These are phyloP conservation scores for Pythium aristosporum DNA, from an alignment of 352 stramenopile species.

Conservation along the genomic window DNA sequence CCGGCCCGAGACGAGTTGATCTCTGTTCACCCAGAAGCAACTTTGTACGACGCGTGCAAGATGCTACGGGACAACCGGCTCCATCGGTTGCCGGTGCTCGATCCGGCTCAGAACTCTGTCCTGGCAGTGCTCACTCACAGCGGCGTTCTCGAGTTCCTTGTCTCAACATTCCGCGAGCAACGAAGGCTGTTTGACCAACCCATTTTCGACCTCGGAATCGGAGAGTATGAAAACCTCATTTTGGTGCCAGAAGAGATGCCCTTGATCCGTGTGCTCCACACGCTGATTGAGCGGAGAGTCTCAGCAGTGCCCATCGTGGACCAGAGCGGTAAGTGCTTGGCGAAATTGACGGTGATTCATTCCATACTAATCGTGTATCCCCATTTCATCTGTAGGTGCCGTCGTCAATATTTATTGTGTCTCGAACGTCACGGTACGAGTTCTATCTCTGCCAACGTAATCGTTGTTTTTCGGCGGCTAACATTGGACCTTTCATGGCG, in stretches of 20 bases:
- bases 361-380: background rate
- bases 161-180: constrained; percentile 96
- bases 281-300: constrained; percentile 76
- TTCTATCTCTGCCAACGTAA: background rate
- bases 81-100: constrained; percentile 94
- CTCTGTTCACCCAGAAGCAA: constrained; percentile 85
- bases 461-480: background rate
- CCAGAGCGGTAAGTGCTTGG: constrained; percentile 56
- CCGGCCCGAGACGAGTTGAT: constrained; percentile 69
- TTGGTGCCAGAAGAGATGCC: constrained; percentile 92
- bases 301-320: constrained; percentile 85
- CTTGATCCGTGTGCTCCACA: constrained; percentile 93
- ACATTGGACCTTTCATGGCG: background rate
- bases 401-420: constrained; percentile 93
- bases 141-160: constrained; percentile 94
- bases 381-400: constrained; percentile 41
- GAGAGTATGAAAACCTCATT: constrained; percentile 93
- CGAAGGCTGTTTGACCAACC: constrained; percentile 96
- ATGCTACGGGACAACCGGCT: constrained; percentile 83
- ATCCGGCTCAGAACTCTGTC: constrained; percentile 92
- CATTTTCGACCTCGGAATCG: constrained; percentile 95
- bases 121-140: constrained; percentile 93
- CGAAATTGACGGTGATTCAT: background rate
- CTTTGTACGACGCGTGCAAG: constrained; percentile 89
- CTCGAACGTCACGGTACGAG: constrained; percentile 82